Percentiles rank a stretch among this genome's conserved stretches.
Evolutionary conservation across 129 eudicot genomes (phyloP).

Genomic region (Logfia minima): DNA sequence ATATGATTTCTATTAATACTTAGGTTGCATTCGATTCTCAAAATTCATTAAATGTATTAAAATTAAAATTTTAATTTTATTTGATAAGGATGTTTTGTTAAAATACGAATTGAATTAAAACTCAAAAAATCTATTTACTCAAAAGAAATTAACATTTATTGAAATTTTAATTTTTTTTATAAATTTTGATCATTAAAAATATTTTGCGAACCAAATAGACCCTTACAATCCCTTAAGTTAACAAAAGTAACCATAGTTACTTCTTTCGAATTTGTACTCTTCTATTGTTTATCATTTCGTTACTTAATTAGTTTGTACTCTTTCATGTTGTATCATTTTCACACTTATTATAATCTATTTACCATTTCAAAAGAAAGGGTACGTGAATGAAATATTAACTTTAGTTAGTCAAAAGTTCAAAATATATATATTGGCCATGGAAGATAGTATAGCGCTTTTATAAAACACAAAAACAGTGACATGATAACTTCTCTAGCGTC

Average conservation of each 20-base stretch:
- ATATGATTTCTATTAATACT: no score
- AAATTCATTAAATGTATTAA: no score
- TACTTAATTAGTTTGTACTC: neutral
- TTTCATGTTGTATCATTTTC: neutral
- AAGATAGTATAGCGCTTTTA: neutral
- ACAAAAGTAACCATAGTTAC: neutral
- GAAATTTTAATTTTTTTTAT: no score
- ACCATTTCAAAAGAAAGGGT: neutral
- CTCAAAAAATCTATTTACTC: no score
- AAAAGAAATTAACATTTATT: no score
- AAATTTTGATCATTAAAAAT: no score
- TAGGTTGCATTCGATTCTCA: no score
- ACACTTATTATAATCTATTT: neutral
- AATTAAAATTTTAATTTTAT: no score
- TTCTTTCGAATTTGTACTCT: neutral
- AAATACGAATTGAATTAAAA: no score
- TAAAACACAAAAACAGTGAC: neutral
- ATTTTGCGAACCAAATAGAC: no score
- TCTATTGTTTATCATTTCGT: neutral
- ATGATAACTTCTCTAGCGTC: neutral
- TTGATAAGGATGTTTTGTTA: no score
- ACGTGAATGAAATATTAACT: neutral
- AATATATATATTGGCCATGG: neutral
- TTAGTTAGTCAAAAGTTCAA: neutral
- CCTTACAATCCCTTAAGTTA: no score